Percentiles rank a stretch among this genome's conserved stretches.
Evolutionary conservation across 257 asterid species (phyloP).

Genomic region (Verbascum thapsus): DNA sequence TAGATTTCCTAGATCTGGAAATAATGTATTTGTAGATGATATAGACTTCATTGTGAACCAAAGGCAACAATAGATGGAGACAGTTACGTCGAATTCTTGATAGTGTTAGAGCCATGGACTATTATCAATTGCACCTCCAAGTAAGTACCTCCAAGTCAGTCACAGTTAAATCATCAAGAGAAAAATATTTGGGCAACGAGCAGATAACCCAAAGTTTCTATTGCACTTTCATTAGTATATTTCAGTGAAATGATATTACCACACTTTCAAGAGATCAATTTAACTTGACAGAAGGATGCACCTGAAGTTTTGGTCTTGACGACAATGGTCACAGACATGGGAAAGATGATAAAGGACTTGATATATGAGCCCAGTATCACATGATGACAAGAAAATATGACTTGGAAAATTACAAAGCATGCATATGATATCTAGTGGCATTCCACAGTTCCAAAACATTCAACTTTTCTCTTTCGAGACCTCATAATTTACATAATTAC

Average conservation of each 20-base stretch:
- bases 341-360: not conserved
- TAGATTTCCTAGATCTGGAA: constrained; percentile 2
- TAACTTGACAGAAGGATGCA: constrained; percentile 11
- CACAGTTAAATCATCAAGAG: constrained; percentile 14
- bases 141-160: constrained; percentile 2
- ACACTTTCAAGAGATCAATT: constrained; percentile 23
- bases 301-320: constrained; percentile 18
- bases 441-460: constrained; percentile 1
- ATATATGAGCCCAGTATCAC: constrained; percentile 10
- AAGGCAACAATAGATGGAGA: not conserved
- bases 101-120: constrained; percentile 14
- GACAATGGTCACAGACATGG: constrained; percentile 3
- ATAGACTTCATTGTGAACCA: constrained; percentile 2
- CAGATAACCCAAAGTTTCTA: constrained; percentile 15
- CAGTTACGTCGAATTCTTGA: constrained; percentile 6
- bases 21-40: no score
- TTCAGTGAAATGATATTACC: constrained; percentile 6
- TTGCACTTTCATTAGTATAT: not conserved
- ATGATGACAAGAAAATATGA: constrained; percentile 4
- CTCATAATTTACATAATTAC: not conserved
- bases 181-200: constrained; percentile 5
- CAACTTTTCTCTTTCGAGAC: not conserved
- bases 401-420: constrained; percentile 13
- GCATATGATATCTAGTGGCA: not conserved
- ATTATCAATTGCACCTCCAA: constrained; percentile 15